phyloP scores from a whole-genome alignment of 208 protist species.

The Trypanosoma vivax region DNA sequence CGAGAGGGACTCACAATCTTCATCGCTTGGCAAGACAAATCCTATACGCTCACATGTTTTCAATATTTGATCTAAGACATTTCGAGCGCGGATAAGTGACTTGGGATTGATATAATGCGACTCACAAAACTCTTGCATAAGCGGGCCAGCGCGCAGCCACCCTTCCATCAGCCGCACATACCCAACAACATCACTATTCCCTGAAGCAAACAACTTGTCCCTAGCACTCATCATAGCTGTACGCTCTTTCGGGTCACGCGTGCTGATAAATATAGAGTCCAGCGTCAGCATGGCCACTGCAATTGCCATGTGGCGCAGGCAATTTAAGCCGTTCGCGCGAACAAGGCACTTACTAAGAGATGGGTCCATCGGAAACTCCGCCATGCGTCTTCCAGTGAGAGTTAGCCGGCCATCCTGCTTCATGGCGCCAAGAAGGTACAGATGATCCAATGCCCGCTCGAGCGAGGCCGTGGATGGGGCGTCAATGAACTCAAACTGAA shows the following conservation, averaged over 20 bases:
- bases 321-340: slow-evolving; percentile 52
- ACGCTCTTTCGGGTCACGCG: slow-evolving; percentile 83
- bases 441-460: slow-evolving; percentile 93
- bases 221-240: slow-evolving; percentile 63
- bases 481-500: slow-evolving; percentile 98
- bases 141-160: slow-evolving; percentile 62
- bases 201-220: slow-evolving; percentile 65
- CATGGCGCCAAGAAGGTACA: slow-evolving; percentile 98
- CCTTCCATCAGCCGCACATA: slow-evolving; percentile 83
- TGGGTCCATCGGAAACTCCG: slow-evolving; percentile 98
- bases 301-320: slow-evolving; percentile 84
- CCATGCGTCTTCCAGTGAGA: slow-evolving; percentile 94
- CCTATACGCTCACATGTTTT: slow-evolving; percentile 74
- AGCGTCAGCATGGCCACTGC: slow-evolving; percentile 88
- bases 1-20: slow-evolving; percentile 8
- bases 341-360: slow-evolving; percentile 94
- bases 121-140: slow-evolving; percentile 76
- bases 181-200: slow-evolving; percentile 78
- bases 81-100: slow-evolving; percentile 64
- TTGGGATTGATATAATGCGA: slow-evolving; percentile 62
- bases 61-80: slow-evolving; percentile 86
- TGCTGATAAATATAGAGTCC: slow-evolving; percentile 94
- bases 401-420: slow-evolving; percentile 97
- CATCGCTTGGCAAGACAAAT: slow-evolving; percentile 34
- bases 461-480: slow-evolving; percentile 95